A percentile compares a stretch with the other conserved stretches of the same genome.
Evolutionary conservation across 1,284 basidiomycete species (phyloP).

Genomic region (Apiotrichum sp.): DNA sequence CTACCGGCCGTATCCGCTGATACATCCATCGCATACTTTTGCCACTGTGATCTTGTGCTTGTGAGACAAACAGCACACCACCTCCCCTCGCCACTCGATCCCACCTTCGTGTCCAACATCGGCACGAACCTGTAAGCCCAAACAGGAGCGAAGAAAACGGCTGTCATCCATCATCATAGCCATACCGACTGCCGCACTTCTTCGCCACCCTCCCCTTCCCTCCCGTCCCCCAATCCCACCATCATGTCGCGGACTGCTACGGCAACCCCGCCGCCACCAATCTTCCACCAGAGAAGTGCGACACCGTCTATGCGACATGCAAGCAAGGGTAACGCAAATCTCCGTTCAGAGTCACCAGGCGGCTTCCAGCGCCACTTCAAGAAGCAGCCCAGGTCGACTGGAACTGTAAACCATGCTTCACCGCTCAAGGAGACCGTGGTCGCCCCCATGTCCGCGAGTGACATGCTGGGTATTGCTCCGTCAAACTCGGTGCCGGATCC

Average conservation of each 20-base stretch:
- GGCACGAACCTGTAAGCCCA: too few relatives aligned
- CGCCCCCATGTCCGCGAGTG: constrained; percentile 18
- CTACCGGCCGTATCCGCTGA: too few relatives aligned
- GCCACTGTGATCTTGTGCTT: too few relatives aligned
- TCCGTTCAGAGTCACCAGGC: not conserved
- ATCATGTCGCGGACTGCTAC: constrained; percentile 39
- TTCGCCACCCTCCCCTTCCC: constrained; percentile 38
- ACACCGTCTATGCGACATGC: constrained; percentile 37
- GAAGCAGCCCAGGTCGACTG: constrained; percentile 3
- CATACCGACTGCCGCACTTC: constrained; percentile 43
- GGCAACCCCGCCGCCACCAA: constrained; percentile 37
- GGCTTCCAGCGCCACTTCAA: constrained; percentile 15
- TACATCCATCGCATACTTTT: too few relatives aligned
- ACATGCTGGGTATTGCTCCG: constrained; percentile 13
- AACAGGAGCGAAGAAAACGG: constrained; percentile 44
- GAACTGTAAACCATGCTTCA: constrained; percentile 3
- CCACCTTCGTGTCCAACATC: not conserved
- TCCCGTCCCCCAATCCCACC: constrained; percentile 7
- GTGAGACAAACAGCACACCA: too few relatives aligned
- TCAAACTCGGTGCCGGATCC: constrained; percentile 11
- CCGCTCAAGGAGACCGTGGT: constrained; percentile 13
- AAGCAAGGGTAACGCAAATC: constrained; percentile 7
- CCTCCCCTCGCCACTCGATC: too few relatives aligned
- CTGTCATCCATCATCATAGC: constrained; percentile 28
- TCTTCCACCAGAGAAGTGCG: constrained; percentile 34